phyloP scores from a whole-genome alignment of 768 basidiomycete genomes.

The Galerina marginata region DNA sequence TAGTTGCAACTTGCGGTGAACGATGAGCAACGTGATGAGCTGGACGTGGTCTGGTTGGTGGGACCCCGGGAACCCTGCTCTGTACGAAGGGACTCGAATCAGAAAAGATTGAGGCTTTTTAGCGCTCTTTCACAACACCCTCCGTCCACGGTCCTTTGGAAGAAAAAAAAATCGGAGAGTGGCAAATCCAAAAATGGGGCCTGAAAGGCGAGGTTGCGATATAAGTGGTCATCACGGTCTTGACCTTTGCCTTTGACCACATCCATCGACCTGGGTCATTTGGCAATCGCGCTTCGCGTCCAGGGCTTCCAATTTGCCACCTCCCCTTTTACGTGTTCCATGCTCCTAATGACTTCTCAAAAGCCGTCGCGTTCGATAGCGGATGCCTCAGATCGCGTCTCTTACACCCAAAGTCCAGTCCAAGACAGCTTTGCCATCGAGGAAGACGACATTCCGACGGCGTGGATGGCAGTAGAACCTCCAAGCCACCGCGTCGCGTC shows the following conservation, averaged over 20 bases:
- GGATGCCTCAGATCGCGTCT: neutral
- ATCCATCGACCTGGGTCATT: neutral
- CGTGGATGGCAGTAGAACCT: conserved; percentile 19
- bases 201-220: no score
- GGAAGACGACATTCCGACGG: neutral
- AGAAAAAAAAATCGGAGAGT: no score
- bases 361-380: neutral
- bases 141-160: no score
- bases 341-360: neutral
- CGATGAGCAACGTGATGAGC: conserved; percentile 20
- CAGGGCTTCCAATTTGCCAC: neutral
- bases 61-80: conserved; percentile 17
- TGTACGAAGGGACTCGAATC: neutral
- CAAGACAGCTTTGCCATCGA: neutral
- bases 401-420: neutral
- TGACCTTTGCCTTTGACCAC: neutral
- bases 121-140: no score
- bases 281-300: neutral
- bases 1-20: conserved; percentile 18
- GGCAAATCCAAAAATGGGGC: no score
- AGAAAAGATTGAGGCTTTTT: neutral
- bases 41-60: conserved; percentile 11
- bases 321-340: neutral
- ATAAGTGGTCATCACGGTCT: neutral
- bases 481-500: neutral